Evolutionary conservation across 116 monocot species (phyloP).

Genomic region (Trichopus zeylanicus): DNA sequence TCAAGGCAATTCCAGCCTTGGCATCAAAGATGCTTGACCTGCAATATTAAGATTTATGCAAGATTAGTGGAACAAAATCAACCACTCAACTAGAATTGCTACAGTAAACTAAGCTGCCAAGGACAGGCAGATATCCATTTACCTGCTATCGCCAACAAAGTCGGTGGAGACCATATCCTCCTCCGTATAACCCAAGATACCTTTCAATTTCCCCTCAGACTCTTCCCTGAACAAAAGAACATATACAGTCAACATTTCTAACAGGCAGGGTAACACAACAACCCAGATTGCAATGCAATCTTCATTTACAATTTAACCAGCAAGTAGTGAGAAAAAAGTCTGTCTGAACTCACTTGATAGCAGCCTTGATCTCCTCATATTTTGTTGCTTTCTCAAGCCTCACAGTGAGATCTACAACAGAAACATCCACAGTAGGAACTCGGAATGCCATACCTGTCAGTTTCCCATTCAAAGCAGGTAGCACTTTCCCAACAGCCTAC

Average conservation of each 20-base stretch:
- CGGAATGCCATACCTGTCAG: slow-evolving; percentile 86
- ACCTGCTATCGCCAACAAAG: slow-evolving; percentile 82
- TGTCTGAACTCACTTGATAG: slow-evolving; percentile 73
- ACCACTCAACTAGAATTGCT: too few relatives aligned
- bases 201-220: slow-evolving; percentile 76
- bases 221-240: slow-evolving; percentile 36
- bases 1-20: slow-evolving; percentile 70
- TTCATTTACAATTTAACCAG: too few relatives aligned
- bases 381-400: slow-evolving; percentile 56
- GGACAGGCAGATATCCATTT: too few relatives aligned
- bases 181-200: slow-evolving; percentile 72
- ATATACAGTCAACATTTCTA: neutral
- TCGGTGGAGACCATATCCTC: slow-evolving; percentile 80
- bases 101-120: too few relatives aligned
- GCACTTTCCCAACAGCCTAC: slow-evolving; percentile 86
- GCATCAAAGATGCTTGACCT: slow-evolving; percentile 82
- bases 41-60: neutral
- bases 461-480: slow-evolving; percentile 71
- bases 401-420: slow-evolving; percentile 79
- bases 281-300: too few relatives aligned
- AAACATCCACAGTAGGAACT: slow-evolving; percentile 75
- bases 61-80: too few relatives aligned
- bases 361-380: slow-evolving; percentile 65
- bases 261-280: too few relatives aligned
- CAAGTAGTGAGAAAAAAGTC: too few relatives aligned